These are phyloP conservation scores for Kwoniella sp. DNA, from an alignment of 768 basidiomycete species.

Conservation along the genomic window DNA sequence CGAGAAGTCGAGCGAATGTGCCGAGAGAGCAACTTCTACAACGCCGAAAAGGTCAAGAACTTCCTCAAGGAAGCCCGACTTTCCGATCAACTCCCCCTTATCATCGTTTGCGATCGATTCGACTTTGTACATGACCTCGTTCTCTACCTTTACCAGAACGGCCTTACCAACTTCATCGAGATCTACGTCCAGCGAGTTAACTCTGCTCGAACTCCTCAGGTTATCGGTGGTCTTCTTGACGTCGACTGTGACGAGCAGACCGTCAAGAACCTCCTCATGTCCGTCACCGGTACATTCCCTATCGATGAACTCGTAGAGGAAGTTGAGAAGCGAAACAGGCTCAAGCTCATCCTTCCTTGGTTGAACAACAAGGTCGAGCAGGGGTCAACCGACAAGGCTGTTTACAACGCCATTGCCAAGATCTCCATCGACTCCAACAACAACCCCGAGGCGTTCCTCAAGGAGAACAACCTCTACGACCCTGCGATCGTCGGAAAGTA, in stretches of 20 bases:
- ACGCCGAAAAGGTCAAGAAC: conserved; percentile 99
- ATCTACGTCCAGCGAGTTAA: conserved; percentile 99
- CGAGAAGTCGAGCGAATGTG: conserved; percentile 99
- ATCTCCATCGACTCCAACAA: conserved; percentile 98
- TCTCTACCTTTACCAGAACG: conserved; percentile 96
- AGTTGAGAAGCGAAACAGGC: conserved; percentile 90
- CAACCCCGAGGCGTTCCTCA: conserved; percentile 96
- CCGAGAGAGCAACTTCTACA: conserved; percentile 94
- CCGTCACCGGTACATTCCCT: conserved; percentile 94
- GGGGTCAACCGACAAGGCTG: conserved; percentile 89
- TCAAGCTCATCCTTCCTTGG: conserved; percentile 97
- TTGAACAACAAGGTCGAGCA: conserved; percentile 87
- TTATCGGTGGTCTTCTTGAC: conserved; percentile 91
- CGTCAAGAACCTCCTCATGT: conserved; percentile 90
- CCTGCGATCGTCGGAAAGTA: conserved; percentile 97
- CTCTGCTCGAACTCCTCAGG: conserved; percentile 93
- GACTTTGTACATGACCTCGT: conserved; percentile 99
- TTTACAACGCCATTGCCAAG: conserved; percentile 98
- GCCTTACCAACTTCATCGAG: conserved; percentile 94
- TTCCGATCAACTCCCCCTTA: conserved; percentile 91
- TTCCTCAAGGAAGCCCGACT: conserved; percentile 99
- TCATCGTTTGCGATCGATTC: conserved; percentile 99
- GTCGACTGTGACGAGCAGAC: conserved; percentile 96
- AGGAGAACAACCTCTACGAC: conserved; percentile 98
- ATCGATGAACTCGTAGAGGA: conserved; percentile 97